A percentile compares a stretch with the other conserved stretches of the same genome.
Evolutionary conservation across 305 asterid species (phyloP).

Genomic region (Solanum hybrid): DNA sequence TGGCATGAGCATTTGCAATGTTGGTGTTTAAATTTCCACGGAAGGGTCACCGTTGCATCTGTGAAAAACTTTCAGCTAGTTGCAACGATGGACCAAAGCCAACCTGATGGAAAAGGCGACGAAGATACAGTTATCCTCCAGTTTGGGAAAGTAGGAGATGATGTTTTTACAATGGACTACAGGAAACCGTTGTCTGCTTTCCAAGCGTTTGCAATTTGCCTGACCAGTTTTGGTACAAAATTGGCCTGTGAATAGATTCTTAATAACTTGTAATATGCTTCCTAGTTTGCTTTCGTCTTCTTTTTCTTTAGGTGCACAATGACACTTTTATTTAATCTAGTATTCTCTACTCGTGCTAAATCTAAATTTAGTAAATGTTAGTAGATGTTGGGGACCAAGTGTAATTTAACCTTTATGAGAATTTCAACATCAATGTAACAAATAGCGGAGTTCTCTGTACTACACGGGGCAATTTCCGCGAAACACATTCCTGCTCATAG

Average conservation of each 20-base stretch:
- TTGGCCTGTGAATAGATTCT: constrained; percentile 60
- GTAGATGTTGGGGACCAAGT: neutral
- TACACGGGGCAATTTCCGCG: neutral
- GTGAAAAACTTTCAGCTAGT: constrained; percentile 89
- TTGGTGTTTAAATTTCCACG: constrained; percentile 97
- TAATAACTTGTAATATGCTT: neutral
- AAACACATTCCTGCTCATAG: neutral
- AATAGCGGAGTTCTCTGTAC: neutral
- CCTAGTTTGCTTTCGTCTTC: neutral
- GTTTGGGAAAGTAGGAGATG: constrained; percentile 85
- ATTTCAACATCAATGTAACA: neutral
- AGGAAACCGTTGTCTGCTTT: constrained; percentile 84
- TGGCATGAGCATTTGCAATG: constrained; percentile 95
- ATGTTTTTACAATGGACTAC: constrained; percentile 77
- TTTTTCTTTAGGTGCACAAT: neutral
- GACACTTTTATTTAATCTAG: neutral
- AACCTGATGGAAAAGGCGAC: constrained; percentile 64
- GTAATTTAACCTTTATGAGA: neutral
- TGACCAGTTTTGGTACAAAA: constrained; percentile 88
- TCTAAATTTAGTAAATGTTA: neutral
- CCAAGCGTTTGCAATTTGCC: constrained; percentile 89
- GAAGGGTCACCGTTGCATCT: constrained; percentile 88
- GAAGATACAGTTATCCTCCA: constrained; percentile 85
- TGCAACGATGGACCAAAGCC: constrained; percentile 69
- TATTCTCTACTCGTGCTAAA: neutral